phyloP scores from a whole-genome alignment of 352 stramenopile genomes.

The Phytophthora lateralis region DNA sequence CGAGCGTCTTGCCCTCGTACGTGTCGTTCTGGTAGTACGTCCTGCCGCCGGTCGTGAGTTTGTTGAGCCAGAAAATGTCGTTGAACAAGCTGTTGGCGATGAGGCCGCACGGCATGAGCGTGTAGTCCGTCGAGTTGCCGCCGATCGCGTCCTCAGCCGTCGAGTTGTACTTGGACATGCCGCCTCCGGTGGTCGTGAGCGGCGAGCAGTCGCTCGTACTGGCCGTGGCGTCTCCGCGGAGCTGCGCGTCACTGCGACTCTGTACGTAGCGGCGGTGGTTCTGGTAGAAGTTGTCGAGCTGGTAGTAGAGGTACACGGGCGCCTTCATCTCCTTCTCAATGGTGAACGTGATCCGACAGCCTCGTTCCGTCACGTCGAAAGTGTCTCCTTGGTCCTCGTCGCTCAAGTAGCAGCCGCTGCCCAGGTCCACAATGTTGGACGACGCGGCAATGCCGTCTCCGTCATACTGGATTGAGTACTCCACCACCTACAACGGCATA shows the following conservation, averaged over 20 bases:
- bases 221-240: conserved; percentile 69
- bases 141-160: conserved; percentile 45
- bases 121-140: conserved; percentile 52
- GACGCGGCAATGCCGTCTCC: conserved; percentile 59
- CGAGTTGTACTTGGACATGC: conserved; percentile 78
- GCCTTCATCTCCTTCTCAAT: conserved; percentile 94
- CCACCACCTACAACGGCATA: conserved; percentile 64
- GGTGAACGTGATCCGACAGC: conserved; percentile 87
- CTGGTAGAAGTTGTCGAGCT: conserved; percentile 99
- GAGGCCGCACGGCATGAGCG: conserved; percentile 97
- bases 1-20: conserved; percentile 53
- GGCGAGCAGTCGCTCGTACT: conserved; percentile 85
- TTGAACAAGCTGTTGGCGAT: conserved; percentile 99
- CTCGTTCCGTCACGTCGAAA: conserved; percentile 63
- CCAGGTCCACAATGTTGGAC: conserved; percentile 65
- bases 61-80: conserved; percentile 91
- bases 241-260: conserved; percentile 91
- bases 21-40: conserved; percentile 76
- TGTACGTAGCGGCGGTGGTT: conserved; percentile 96
- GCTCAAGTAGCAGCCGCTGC: conserved; percentile 64
- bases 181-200: conserved; percentile 48
- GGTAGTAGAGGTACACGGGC: conserved; percentile 98
- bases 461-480: conserved; percentile 92
- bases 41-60: conserved; percentile 42
- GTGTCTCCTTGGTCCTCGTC: conserved; percentile 64